A percentile compares a stretch with the other conserved stretches of the same genome.
Conservation (phyloP, 306 rosid species). For the Prunus mume region DNA sequence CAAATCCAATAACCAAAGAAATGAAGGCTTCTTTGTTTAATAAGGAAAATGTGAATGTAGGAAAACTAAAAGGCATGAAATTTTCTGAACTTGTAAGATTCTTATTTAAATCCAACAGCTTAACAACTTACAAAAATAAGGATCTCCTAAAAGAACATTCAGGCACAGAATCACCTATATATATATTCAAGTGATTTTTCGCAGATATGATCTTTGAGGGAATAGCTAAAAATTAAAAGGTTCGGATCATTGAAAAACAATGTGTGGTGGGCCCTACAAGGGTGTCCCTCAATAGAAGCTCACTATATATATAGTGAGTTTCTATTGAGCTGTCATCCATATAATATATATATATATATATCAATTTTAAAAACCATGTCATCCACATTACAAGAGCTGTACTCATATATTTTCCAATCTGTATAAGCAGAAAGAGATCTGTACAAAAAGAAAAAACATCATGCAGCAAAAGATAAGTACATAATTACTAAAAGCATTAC, state of each 20-base stretch:
- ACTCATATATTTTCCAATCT: neutral
- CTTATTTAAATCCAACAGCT: neutral
- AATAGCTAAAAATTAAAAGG: too few relatives aligned
- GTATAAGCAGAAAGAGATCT: too few relatives aligned
- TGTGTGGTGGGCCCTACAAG: too few relatives aligned
- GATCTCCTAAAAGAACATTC: neutral
- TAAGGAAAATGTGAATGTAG: neutral
- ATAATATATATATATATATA: too few relatives aligned
- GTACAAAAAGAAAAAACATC: neutral
- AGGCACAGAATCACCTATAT: neutral
- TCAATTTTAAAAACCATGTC: neutral
- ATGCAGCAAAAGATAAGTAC: conserved; percentile 1
- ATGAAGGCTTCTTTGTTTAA: neutral
- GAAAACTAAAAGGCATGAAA: neutral
- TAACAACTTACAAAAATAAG: neutral
- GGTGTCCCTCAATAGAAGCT: too few relatives aligned
- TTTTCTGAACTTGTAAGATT: neutral
- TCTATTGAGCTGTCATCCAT: too few relatives aligned
- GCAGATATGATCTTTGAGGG: too few relatives aligned
- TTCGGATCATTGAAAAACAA: too few relatives aligned
- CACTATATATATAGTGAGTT: too few relatives aligned
- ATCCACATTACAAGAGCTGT: neutral
- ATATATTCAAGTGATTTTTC: too few relatives aligned
- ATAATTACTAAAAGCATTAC: conserved; percentile 29
- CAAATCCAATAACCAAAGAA: neutral